phyloP scores from a whole-genome alignment of 2,329 filamentous ascomycete genomes.

The Byssoonygena ceratinophila region DNA sequence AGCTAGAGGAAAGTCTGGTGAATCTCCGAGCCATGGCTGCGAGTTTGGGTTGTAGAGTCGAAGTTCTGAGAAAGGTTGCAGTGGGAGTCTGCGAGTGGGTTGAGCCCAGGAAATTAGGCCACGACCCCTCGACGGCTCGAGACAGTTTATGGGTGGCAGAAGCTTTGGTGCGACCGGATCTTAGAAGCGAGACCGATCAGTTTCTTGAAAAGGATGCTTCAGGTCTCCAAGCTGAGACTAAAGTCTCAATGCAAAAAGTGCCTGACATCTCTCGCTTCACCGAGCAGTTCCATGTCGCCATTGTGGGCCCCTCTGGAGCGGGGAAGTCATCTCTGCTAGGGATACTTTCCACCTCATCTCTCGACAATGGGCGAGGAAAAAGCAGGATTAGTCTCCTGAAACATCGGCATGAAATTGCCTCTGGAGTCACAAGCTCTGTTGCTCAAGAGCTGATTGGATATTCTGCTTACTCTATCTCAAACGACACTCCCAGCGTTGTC shows the following conservation, averaged over 20 bases:
- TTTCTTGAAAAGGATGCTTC: not conserved
- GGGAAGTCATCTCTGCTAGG: slow-evolving; percentile 89
- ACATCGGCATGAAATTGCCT: slow-evolving; percentile 84
- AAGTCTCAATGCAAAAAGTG: not conserved
- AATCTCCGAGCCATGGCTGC: slow-evolving; percentile 86
- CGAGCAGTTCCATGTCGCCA: slow-evolving; percentile 58
- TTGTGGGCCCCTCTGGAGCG: slow-evolving; percentile 79
- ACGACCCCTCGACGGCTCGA: slow-evolving; percentile 22
- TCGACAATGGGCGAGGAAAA: slow-evolving; percentile 87
- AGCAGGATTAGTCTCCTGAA: slow-evolving; percentile 80
- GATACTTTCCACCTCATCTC: slow-evolving; percentile 71
- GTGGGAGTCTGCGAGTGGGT: slow-evolving; percentile 68
- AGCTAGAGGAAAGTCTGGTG: slow-evolving; percentile 79
- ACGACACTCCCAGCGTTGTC: slow-evolving; percentile 44
- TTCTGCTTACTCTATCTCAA: slow-evolving; percentile 18
- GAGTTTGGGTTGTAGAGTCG: slow-evolving; percentile 75
- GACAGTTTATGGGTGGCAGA: slow-evolving; percentile 77
- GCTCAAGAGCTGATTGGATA: slow-evolving; percentile 92
- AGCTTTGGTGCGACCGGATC: slow-evolving; percentile 69
- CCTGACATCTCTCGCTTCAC: not conserved
- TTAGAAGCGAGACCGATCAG: slow-evolving; percentile 24
- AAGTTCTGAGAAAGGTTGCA: slow-evolving; percentile 67
- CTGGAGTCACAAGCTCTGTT: slow-evolving; percentile 86
- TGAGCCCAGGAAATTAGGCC: slow-evolving; percentile 22
- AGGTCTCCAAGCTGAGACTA: slow-evolving; percentile 31